Evolutionary conservation across 768 basidiomycete genomes (phyloP), one percentile per base, ranked within the genome.

Genomic region (Royoungia palumana): DNA sequence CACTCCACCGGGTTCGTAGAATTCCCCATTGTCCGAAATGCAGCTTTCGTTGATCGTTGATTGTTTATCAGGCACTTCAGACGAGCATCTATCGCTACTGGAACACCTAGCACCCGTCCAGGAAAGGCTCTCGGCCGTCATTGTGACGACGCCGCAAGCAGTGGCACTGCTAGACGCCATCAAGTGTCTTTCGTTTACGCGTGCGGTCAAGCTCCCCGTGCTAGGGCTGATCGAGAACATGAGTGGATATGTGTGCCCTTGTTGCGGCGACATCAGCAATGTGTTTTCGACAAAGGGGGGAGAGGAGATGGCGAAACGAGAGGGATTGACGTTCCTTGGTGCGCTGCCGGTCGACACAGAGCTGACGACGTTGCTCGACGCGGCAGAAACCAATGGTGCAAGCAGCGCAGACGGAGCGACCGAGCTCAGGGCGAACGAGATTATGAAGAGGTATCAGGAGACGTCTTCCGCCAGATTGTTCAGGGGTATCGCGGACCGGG

Each of bases 221-320:
- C 72, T 95, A 47, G 96, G 96, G 9, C 68, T 99, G 42, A 84
- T 99, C 58, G 96, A 98, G 66, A 99, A 98, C 71, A 98, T 98
- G 96, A 89, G 91, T 55, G 96, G 96, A 42, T 98, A 96, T 70
- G 89, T 87, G 17, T 98, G 95, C 63, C 96, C 96, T 38, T 96
- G 94, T 64, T 98, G 96, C 65, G 91, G 91, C 14, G 94, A 97
- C 67, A 75, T 97, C 57, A 91, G 85, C 73, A 91, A 95, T 66
- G 81, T 96, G 46, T 99, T 98, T 67, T 96, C 94, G 8, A 87
- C 83, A 5, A 93, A 93, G 14, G 96, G 96, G 2, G 96, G 94
- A 2, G 82, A 86, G 68, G 87, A 85, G 60, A 84, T 94, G 87
- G 93, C 90, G 5, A 74, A 75, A 53, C 77, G 76, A 43, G 89